phyloP scores from a whole-genome alignment of 2,329 filamentous ascomycete genomes.

The Alternaria sp. region DNA sequence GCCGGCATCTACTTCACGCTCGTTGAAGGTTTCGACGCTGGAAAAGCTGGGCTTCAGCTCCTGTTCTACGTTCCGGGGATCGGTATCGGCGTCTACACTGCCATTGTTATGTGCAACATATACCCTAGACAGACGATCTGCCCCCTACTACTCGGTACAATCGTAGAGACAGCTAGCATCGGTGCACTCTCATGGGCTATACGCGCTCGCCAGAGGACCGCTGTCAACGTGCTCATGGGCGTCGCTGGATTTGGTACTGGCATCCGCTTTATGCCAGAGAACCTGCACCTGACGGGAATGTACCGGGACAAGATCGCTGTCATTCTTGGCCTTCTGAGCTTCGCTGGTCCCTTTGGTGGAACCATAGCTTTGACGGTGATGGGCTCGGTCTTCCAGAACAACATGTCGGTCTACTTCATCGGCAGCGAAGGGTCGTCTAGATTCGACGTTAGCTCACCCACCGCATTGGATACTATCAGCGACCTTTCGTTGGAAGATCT shows the following conservation, averaged over 20 bases:
- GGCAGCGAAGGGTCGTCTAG: not conserved
- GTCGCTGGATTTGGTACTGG: not conserved
- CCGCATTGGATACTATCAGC: not conserved
- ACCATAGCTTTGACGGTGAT: slow-evolving; percentile 3
- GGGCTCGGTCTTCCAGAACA: slow-evolving; percentile 3
- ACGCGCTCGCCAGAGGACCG: not conserved
- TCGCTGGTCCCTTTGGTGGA: slow-evolving; percentile 1
- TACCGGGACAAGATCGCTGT: slow-evolving; percentile 1
- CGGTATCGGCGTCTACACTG: not conserved
- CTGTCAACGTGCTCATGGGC: slow-evolving; percentile 1
- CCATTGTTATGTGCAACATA: not conserved
- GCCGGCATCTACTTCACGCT: slow-evolving; percentile 2
- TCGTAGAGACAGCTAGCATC: not conserved
- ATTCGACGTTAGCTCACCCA: not conserved
- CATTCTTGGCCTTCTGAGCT: not conserved
- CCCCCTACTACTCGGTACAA: not conserved
- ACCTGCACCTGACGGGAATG: not conserved
- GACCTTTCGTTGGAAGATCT: not conserved
- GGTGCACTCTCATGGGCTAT: not conserved
- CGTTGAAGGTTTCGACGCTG: not conserved
- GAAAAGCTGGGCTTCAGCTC: slow-evolving; percentile 1
- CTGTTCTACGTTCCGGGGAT: slow-evolving; percentile 3
- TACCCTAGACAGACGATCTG: not conserved
- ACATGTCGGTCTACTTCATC: not conserved
- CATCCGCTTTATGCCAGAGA: slow-evolving; percentile 1